Evolutionary conservation across 225 moss, liverwort and hornwort genomes (phyloP), one percentile per base, ranked within the genome.

Genomic region (Climacium dendroides): DNA sequence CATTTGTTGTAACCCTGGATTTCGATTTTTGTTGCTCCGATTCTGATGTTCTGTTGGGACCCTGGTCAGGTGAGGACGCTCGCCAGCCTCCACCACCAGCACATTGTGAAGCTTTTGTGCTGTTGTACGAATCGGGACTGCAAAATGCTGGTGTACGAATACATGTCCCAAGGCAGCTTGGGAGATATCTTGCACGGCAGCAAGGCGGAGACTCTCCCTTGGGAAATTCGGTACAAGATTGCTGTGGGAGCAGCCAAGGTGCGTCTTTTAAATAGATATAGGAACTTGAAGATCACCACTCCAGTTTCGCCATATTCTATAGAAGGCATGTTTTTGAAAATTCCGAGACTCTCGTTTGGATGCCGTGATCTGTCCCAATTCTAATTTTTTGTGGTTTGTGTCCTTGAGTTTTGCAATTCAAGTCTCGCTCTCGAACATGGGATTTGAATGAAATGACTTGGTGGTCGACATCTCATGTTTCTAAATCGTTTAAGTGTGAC

Each of bases 1-100:
- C 69, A 39, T 39, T 14, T 23, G 8, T 13, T 70, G 25, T 8
- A 25, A 41, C 41, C 14, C 5, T 41, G 69, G 69, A 41, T 41
- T 25, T 41, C 8, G 5, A 70, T 70, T 70, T 25, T 70, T 1
- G n/a, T 1, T 2, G 8, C 1, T 1, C 13, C 0, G 8, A 15
- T 70, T 70, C 8, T 70, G 41, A 70, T 41, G 39, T 34, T 64
- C 17, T 34, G 34, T 15, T 39, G 15, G 8, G 39, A 70, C 25
- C 69, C 4, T 70, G 41, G 25, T 70, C 41, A 70, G 25, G 24
- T 70, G 69, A 70, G 69, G 69, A 41, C 69, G 14, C 69, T 70
- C 15, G 41, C 41, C 14, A 25, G 41, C 15, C 25, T 70, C 14
- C 39, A 41, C 41, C 69, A 70, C 41, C 14, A 41, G 5, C 25